phyloP scores from a whole-genome alignment of 2,329 filamentous ascomycete genomes.

The Chaetomiaceae sp. region DNA sequence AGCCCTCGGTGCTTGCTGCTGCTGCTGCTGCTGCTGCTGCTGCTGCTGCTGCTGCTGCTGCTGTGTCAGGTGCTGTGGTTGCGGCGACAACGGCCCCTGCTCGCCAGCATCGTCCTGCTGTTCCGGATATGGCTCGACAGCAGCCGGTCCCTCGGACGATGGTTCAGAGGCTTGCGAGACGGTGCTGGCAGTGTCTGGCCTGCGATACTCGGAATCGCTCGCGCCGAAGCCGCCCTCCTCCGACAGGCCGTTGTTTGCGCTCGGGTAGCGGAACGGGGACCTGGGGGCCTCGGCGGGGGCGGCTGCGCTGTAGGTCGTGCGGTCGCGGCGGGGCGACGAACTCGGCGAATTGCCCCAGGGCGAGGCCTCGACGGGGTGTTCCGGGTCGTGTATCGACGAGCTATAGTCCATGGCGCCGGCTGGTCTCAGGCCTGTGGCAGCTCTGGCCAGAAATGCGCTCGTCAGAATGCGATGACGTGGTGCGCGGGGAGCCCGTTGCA shows the following conservation, averaged over 20 bases:
- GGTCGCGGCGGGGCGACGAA: conserved; percentile 43
- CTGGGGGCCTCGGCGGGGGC: conserved; percentile 35
- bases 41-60: conserved; percentile 24
- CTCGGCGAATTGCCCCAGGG: conserved; percentile 52
- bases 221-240: conserved; percentile 32
- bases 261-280: conserved; percentile 37
- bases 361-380: conserved; percentile 46
- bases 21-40: conserved; percentile 15
- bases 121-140: conserved; percentile 14
- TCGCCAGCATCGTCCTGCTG: conserved; percentile 11
- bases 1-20: conserved; percentile 27
- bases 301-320: conserved; percentile 38
- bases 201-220: conserved; percentile 36
- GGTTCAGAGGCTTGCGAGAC: conserved; percentile 36
- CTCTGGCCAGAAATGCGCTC: background rate
- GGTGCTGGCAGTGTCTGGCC: conserved; percentile 43
- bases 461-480: conserved; percentile 19
- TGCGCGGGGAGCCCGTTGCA: background rate
- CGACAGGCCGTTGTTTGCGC: conserved; percentile 39
- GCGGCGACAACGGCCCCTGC: conserved; percentile 27
- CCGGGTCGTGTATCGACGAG: conserved; percentile 48
- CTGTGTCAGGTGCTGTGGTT: conserved; percentile 28
- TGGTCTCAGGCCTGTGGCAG: too few relatives aligned
- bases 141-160: conserved; percentile 18
- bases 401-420: conserved; percentile 50